A percentile compares a stretch with the other conserved stretches of the same genome.
Evolutionary conservation across 768 basidiomycete species (phyloP).

Genomic region (Amanita rubescens): DNA sequence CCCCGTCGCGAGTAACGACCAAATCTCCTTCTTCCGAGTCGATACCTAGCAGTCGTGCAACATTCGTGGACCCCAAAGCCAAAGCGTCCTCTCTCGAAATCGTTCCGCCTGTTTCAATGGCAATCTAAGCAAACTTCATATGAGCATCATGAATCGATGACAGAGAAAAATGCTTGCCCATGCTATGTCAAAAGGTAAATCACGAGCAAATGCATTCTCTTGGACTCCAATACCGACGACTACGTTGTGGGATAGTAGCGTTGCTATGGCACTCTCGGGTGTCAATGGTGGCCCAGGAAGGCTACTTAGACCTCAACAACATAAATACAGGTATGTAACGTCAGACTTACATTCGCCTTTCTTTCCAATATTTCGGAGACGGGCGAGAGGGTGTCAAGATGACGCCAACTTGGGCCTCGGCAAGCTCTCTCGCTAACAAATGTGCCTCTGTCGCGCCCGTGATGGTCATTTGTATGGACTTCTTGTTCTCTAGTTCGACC

Average conservation of each 20-base stretch:
- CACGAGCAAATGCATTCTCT: conserved; percentile 67
- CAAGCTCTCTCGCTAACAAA: conserved; percentile 63
- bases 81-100: conserved; percentile 36
- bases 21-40: conserved; percentile 37
- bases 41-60: conserved; percentile 34
- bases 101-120: conserved; percentile 33
- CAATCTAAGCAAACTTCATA: conserved; percentile 25
- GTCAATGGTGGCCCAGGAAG: conserved; percentile 72
- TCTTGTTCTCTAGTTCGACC: conserved; percentile 40
- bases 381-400: conserved; percentile 51
- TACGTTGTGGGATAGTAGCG: conserved; percentile 61
- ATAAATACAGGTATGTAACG: not conserved
- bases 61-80: conserved; percentile 40
- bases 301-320: conserved; percentile 21
- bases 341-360: conserved; percentile 50
- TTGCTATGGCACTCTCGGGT: conserved; percentile 42
- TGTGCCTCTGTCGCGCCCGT: conserved; percentile 62
- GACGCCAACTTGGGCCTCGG: conserved; percentile 37
- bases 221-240: conserved; percentile 59
- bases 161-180: conserved; percentile 51
- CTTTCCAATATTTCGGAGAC: conserved; percentile 71
- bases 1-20: conserved; percentile 50
- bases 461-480: conserved; percentile 48
- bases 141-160: not conserved
- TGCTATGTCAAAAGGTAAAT: conserved; percentile 70